A percentile compares a stretch with the other conserved stretches of the same genome.
Conservation (phyloP, 2,329 filamentous ascomycete genomes). For the Colletotrichum tropicale region DNA sequence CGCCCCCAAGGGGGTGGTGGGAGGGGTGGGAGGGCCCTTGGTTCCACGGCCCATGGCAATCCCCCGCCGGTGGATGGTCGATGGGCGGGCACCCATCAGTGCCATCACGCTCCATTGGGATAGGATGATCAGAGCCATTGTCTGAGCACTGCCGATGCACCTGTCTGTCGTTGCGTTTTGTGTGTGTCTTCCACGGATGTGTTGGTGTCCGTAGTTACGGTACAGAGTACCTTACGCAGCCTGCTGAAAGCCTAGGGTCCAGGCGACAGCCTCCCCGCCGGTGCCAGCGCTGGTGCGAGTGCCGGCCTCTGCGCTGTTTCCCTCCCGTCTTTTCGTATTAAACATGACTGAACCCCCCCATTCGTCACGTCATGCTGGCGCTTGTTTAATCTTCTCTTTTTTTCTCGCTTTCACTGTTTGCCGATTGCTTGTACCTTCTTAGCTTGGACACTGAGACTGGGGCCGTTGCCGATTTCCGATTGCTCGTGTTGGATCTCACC, state of each 20-base stretch:
- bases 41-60: neutral
- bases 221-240: neutral
- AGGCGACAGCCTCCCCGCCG: neutral
- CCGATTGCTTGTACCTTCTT: neutral
- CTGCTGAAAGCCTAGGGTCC: neutral
- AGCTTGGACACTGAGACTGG: neutral
- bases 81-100: conserved; percentile 7
- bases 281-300: neutral
- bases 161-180: neutral
- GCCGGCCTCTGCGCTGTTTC: conserved; percentile 2
- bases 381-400: neutral
- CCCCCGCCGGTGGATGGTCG: neutral
- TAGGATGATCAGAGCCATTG: conserved; percentile 18
- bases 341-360: conserved; percentile 3
- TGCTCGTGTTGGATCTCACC: neutral
- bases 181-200: neutral
- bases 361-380: conserved; percentile 4
- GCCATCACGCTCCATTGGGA: conserved; percentile 10
- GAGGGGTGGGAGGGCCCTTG: neutral
- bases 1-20: neutral
- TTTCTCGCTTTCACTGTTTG: neutral
- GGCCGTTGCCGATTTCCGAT: conserved; percentile 5
- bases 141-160: conserved; percentile 18
- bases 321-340: conserved; percentile 8
- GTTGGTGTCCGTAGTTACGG: neutral